A percentile compares a stretch with the other conserved stretches of the same genome.
phyloP scores from a whole-genome alignment of 164 flowering plant species.

The Nelumbo lutea region DNA sequence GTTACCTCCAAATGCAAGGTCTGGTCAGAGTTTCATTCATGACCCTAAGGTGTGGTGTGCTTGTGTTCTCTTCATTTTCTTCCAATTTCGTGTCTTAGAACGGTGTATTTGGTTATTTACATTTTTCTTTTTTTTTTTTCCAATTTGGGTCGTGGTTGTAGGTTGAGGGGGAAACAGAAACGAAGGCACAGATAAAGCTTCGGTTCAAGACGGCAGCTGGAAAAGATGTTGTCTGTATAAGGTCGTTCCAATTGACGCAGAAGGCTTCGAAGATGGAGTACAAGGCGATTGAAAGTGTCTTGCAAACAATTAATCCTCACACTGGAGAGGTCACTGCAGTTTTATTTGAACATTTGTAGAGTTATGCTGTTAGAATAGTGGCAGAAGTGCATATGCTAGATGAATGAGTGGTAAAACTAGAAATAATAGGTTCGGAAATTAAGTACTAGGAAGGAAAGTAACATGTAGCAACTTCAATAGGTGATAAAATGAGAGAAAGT shows the following conservation, averaged over 20 bases:
- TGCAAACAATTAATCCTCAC: slow-evolving; percentile 94
- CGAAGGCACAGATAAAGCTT: slow-evolving; percentile 90
- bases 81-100: background rate
- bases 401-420: too few relatives aligned
- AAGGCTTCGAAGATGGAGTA: slow-evolving; percentile 95
- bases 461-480: too few relatives aligned
- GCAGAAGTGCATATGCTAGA: too few relatives aligned
- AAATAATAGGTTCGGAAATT: too few relatives aligned
- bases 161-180: slow-evolving; percentile 99
- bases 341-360: too few relatives aligned
- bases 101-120: background rate
- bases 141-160: slow-evolving; percentile 18
- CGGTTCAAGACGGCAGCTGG: slow-evolving; percentile 94
- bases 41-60: slow-evolving; percentile 74
- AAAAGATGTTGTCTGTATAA: slow-evolving; percentile 93
- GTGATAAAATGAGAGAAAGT: too few relatives aligned
- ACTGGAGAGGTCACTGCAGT: slow-evolving; percentile 68
- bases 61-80: background rate
- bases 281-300: slow-evolving; percentile 93
- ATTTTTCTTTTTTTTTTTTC: background rate
- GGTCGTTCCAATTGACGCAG: slow-evolving; percentile 95
- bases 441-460: too few relatives aligned
- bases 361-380: too few relatives aligned
- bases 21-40: slow-evolving; percentile 96
- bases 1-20: slow-evolving; percentile 94